Percentiles rank a stretch among this genome's conserved stretches.
Evolutionary conservation across 2,329 filamentous ascomycete genomes (phyloP).

Genomic region (Thielaviopsis punctulata): DNA sequence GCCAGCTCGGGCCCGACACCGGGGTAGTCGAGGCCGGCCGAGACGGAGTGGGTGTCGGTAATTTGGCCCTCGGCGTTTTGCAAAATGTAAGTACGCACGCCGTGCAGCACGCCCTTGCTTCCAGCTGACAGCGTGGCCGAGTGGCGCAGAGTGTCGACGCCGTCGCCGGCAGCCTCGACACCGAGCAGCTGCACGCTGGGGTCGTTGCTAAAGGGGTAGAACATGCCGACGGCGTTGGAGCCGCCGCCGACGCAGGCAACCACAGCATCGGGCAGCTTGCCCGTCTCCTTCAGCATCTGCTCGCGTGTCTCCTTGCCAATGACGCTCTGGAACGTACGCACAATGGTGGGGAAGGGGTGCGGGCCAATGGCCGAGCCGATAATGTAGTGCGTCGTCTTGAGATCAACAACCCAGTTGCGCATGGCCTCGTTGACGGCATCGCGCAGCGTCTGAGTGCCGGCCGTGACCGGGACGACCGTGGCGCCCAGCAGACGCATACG

Average conservation of each 20-base stretch:
- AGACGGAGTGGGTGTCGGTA: slow-evolving; percentile 86
- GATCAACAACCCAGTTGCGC: slow-evolving; percentile 80
- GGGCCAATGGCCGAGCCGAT: slow-evolving; percentile 95
- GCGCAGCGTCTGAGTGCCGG: slow-evolving; percentile 66
- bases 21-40: slow-evolving; percentile 90
- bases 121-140: slow-evolving; percentile 77
- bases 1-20: slow-evolving; percentile 88
- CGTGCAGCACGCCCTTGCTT: slow-evolving; percentile 83
- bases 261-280: slow-evolving; percentile 86
- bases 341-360: slow-evolving; percentile 94
- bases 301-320: slow-evolving; percentile 89
- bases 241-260: slow-evolving; percentile 94
- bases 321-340: slow-evolving; percentile 91
- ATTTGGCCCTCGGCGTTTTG: slow-evolving; percentile 91
- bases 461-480: slow-evolving; percentile 80
- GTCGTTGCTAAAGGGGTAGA: slow-evolving; percentile 86
- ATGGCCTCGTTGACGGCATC: slow-evolving; percentile 92
- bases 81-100: slow-evolving; percentile 86
- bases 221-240: slow-evolving; percentile 93
- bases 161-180: slow-evolving; percentile 90
- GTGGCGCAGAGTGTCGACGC: slow-evolving; percentile 69
- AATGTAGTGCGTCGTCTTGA: slow-evolving; percentile 93
- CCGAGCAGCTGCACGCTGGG: slow-evolving; percentile 72
- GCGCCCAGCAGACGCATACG: slow-evolving; percentile 93
- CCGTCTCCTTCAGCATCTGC: slow-evolving; percentile 70